These are phyloP conservation scores for Nakaseomyces bracarensis DNA, from an alignment of 1,139 yeast species.

Conservation along the genomic window DNA sequence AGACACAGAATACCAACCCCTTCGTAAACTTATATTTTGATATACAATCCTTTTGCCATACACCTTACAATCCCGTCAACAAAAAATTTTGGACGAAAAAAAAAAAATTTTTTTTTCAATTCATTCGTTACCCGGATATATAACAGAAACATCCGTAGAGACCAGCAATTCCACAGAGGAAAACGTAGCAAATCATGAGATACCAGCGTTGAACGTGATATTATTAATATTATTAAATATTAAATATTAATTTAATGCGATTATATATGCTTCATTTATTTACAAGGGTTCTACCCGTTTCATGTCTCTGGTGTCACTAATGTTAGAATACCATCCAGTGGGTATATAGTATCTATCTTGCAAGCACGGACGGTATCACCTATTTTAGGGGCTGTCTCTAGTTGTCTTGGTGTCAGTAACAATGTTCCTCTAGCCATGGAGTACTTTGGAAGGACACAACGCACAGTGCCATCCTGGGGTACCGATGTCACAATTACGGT, in stretches of 20 bases:
- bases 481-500: constrained; percentile 35
- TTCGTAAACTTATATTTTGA: too few relatives aligned
- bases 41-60: too few relatives aligned
- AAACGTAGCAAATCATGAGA: too few relatives aligned
- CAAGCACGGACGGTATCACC: constrained; percentile 38
- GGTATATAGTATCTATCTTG: constrained; percentile 17
- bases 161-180: neutral
- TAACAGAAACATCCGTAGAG: too few relatives aligned
- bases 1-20: too few relatives aligned
- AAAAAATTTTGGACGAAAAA: too few relatives aligned
- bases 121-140: too few relatives aligned
- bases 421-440: constrained; percentile 32
- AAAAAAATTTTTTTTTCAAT: too few relatives aligned
- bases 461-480: constrained; percentile 35
- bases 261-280: neutral
- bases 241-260: neutral
- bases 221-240: too few relatives aligned
- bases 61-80: too few relatives aligned
- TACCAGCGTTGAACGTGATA: too few relatives aligned
- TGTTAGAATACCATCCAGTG: constrained; percentile 1
- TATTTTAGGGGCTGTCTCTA: constrained; percentile 30
- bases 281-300: neutral
- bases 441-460: constrained; percentile 36
- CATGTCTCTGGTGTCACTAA: neutral
- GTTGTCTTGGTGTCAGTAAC: constrained; percentile 17